Base-by-base conservation (phyloP, 768 basidiomycete genomes). In the Sarcodon sp. region DNA sequence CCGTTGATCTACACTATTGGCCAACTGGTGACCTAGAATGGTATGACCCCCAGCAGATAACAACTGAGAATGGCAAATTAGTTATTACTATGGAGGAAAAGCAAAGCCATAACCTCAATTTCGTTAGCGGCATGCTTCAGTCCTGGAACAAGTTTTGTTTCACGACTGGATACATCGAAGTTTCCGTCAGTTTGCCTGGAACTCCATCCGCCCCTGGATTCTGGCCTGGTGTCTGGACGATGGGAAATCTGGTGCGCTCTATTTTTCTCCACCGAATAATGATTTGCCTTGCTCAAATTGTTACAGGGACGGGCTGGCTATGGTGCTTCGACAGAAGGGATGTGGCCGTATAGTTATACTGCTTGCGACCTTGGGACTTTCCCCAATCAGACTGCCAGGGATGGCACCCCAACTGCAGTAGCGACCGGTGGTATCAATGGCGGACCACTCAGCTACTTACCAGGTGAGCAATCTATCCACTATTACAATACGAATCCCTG, bases 131-230 rank as follows among this genome's bases (percentile, higher is more conserved):
- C 35, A 83, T 83, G 81, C 47, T 92, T 8, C 80, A 84, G 54
- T 75, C 80, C 10, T 96, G 93, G 92, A 94, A 96, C 66, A 89
- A 96, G 65, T 65, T 96, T 47, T 98, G 93, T 66, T 96, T 92
- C 66, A 93, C 81, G 12, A 90, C 89, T 0, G 91, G 89, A 2
- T 91, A 92, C 59, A 69, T 97, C 49, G 96, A 96, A 65, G 77
- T 83, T 3, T 75, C 71, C n/a, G 56, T 89, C 15, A 87, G 83
- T 59, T 60, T 89, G 54, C 87, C 88, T 13, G 88, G 87, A 5
- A 62, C 67, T 9, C 66, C 73, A 1, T 53, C 57, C 36, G 69
- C 72, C 12, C 75, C 83, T 9, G 91, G 91, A 6, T 70, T 87
- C 51, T 96, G 91, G 93, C 92, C 94, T 47, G 91, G 81, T 72